Conservation (phyloP, 148 eudicot species). For the Nyssa sinensis region DNA sequence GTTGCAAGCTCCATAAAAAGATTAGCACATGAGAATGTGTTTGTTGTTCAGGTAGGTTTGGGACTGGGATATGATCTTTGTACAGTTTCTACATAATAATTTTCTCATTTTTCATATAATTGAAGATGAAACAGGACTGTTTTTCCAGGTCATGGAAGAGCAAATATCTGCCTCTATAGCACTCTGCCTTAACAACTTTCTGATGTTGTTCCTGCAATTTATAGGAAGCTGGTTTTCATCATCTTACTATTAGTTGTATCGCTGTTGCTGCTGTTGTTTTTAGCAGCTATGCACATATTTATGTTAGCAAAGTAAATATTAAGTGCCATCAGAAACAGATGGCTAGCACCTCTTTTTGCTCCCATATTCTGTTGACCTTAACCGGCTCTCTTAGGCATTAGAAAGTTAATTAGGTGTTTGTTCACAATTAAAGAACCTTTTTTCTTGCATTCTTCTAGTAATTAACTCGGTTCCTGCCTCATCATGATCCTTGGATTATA, state of each 20-base stretch:
- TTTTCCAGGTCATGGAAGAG: not conserved
- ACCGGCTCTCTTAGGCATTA: not conserved
- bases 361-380: not conserved
- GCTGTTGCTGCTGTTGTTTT: not conserved
- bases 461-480: not conserved
- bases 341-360: not conserved
- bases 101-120: conserved; percentile 8
- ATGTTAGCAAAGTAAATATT: not conserved
- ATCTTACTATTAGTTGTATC: not conserved
- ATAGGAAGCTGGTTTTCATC: too few relatives aligned
- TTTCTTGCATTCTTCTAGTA: not conserved
- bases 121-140: not conserved
- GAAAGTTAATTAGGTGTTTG: not conserved
- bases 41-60: conserved; percentile 99
- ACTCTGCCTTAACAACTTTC: not conserved
- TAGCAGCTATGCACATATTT: not conserved
- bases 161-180: not conserved
- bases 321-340: not conserved
- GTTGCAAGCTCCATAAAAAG: conserved; percentile 80
- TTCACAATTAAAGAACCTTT: not conserved
- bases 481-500: not conserved
- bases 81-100: too few relatives aligned
- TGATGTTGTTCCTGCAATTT: too few relatives aligned
- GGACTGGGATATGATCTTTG: too few relatives aligned
- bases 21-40: conserved; percentile 83